Evolutionary conservation across 2,329 filamentous ascomycete genomes (phyloP).

Genomic region (Tolypocladium capitatum): DNA sequence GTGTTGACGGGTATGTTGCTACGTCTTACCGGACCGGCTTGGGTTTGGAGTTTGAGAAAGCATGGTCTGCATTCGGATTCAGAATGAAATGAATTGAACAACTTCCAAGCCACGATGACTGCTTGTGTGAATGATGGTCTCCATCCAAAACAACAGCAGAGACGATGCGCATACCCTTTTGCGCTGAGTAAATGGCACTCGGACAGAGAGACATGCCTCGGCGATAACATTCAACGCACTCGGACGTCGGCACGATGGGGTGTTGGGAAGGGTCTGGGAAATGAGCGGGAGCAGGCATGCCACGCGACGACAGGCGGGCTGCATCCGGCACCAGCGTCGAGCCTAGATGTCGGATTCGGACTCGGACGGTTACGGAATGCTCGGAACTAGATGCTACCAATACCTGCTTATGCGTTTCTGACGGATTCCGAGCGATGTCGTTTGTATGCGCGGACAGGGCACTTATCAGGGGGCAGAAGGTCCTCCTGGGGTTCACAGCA

Average conservation of each 20-base stretch:
- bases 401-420: not conserved
- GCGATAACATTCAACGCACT: too few relatives aligned
- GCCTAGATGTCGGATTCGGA: too few relatives aligned
- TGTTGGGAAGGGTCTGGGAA: not conserved
- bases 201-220: too few relatives aligned
- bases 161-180: not conserved
- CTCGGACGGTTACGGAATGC: not conserved
- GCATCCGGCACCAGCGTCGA: not conserved
- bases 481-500: not conserved
- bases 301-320: not conserved
- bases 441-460: too few relatives aligned
- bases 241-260: not conserved
- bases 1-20: constrained; percentile 2
- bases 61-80: constrained; percentile 18
- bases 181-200: too few relatives aligned
- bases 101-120: not conserved
- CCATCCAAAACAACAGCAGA: not conserved
- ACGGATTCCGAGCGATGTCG: not conserved
- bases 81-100: constrained; percentile 20
- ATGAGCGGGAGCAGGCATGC: too few relatives aligned
- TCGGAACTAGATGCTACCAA: not conserved
- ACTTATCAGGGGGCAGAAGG: too few relatives aligned
- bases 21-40: constrained; percentile 10
- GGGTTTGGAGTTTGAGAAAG: constrained; percentile 26
- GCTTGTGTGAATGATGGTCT: not conserved